Evolutionary conservation across 805 yeast species (phyloP).

Genomic region (Citeromyces nyonsensis): DNA sequence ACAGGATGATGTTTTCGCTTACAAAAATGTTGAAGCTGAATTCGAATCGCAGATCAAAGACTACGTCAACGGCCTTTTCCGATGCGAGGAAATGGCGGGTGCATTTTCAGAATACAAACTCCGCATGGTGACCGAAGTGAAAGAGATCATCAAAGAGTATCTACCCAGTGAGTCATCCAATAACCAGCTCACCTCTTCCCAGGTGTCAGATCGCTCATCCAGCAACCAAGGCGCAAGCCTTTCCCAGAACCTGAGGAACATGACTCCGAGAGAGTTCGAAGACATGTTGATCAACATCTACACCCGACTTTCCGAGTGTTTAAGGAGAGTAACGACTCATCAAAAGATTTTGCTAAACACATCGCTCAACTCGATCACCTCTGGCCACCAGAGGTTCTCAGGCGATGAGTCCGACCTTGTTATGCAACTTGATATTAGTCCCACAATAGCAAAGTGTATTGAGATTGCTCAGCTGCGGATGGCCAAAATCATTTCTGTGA

Average conservation of each 20-base stretch:
- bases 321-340: conserved; percentile 60
- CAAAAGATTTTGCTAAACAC: conserved; percentile 68
- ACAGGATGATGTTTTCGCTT: conserved; percentile 15
- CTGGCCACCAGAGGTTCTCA: conserved; percentile 10
- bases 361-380: conserved; percentile 32
- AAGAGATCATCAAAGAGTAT: conserved; percentile 48
- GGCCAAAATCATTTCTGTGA: conserved; percentile 61
- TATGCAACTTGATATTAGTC: conserved; percentile 51
- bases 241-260: conserved; percentile 34
- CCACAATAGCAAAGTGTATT: conserved; percentile 51
- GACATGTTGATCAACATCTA: conserved; percentile 47
- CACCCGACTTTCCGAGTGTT: conserved; percentile 51
- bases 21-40: conserved; percentile 18
- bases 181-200: conserved; percentile 5
- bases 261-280: conserved; percentile 67
- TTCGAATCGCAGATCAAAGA: conserved; percentile 27
- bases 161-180: conserved; percentile 33
- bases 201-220: conserved; percentile 12
- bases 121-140: conserved; percentile 52
- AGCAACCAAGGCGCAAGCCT: conserved; percentile 11
- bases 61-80: conserved; percentile 37
- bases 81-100: conserved; percentile 42
- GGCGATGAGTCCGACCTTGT: conserved; percentile 21
- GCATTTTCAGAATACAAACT: conserved; percentile 59
- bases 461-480: conserved; percentile 61